Base-by-base conservation (phyloP, 345 rosid genomes). In the Syzygium oleosum region DNA sequence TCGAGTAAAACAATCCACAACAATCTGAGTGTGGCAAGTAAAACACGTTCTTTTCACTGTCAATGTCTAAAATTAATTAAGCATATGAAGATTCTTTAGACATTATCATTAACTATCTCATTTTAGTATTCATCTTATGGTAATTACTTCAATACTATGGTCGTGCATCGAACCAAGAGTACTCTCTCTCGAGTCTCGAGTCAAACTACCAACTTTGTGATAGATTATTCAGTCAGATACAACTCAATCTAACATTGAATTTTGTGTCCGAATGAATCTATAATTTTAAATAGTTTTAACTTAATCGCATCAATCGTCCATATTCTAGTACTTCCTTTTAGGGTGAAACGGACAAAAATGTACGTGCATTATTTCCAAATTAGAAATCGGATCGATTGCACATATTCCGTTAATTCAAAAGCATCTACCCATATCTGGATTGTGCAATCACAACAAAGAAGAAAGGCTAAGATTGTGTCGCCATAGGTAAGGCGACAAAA, bases 231-330 rank as follows among this genome's bases (percentile, higher is more conserved):
- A 21, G 21, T 55, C 25, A 21, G 4, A 21, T 55, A 55, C 21
- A 7, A 55, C 7, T 73, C 23, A 73, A 68, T 68, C 6, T 17
- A 53, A 53, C 22, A 53, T 17, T 53, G 19, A 17, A 53, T 53
- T 53, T 16, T 17, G 9, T 53, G 56, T 16, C 3, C 17, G 17
- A 9, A 65, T 31, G 23, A 31, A 31, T 31, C 17, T 65, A 65
- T 17, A 31, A 23, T 68, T 9, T 34, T 9, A 34, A 34, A 7
- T 5, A 34, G 25, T 73, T 73, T 34, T 34, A 34, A 73, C 27
- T 73, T 14, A 19, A 19, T 9, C 4, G 0, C 49, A 73, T 19
- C 3, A 1, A 5, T 34, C 1, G 2, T 9, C 4, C 4, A 19
- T 68, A 21, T 68, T 68, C 17, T 1, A 1, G 34, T 65, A 34